Evolutionary conservation across 768 basidiomycete genomes (phyloP), one percentile per base, ranked within the genome.

Genomic region (Kwoniella sp.): DNA sequence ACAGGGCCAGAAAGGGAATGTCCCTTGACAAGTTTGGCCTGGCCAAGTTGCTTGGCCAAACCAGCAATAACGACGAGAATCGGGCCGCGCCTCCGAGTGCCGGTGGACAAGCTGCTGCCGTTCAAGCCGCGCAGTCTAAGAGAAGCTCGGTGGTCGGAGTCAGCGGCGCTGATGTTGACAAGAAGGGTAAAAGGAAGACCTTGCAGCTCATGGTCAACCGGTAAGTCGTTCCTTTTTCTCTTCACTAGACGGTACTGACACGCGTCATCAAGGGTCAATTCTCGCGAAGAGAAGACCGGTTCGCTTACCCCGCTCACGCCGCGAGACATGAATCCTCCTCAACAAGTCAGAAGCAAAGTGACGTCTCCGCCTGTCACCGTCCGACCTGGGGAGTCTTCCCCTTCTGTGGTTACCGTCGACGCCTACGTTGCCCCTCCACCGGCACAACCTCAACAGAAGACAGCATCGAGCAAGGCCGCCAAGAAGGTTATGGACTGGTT

Each of bases 401-500:
- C 69, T 3, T 67, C 71, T 4, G 50, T 70, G 43, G 65, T 65
- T 32, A 65, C 66, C n/a, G 57, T 65, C 27, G 69, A 71, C 26
- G 65, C 64, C 0, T 46, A 62, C 20, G 48, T 59, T 15, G 46
- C 56, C 19, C 63, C 43, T 25, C 50, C 20, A 31, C 54, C 53
- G 36, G 46, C 50, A 8, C 38, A 49, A 22, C 51, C 52, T 12
- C 27, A 45, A 22, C 49, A 60, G 27, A 57, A 65, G 40, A 60
- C 47, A 14, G 71, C 69, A 0, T 72, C 70, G n/a, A 70, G 67
- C 25, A 66, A 62, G 26, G 69, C 72, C 73, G 91, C 93, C 3
- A 84, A 84, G 73, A 89, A 86, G 69, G 95, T 99, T 46, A 98
- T 98, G 93, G 85, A 91, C 60, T 99, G 95, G 95, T 98, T 99